phyloP scores from a whole-genome alignment of 1,284 basidiomycete genomes.

The Malassezia vespertilionis region DNA sequence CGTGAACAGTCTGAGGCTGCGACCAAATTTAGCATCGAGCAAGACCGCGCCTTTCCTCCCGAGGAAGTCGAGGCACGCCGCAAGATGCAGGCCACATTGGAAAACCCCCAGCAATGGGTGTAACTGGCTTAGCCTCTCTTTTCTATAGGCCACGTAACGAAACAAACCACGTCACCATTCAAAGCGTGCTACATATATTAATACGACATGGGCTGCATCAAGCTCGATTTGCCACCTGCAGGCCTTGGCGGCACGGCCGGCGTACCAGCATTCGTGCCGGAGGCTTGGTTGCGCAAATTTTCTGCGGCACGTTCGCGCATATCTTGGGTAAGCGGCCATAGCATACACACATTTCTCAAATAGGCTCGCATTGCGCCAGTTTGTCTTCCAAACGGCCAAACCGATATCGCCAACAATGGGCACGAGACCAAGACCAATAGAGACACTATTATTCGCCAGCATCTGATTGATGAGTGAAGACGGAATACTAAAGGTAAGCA shows the following conservation, averaged over 20 bases:
- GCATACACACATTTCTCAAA: slow-evolving; percentile 27
- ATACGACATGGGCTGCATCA: no score
- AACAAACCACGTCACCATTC: no score
- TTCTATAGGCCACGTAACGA: no score
- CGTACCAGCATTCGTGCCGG: no score
- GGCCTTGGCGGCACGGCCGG: no score
- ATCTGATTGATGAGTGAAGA: slow-evolving; percentile 49
- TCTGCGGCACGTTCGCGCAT: slow-evolving; percentile 5
- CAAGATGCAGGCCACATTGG: slow-evolving; percentile 25
- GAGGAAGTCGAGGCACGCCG: slow-evolving; percentile 22
- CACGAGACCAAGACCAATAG: slow-evolving; percentile 61
- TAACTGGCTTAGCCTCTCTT: no score
- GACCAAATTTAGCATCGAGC: slow-evolving; percentile 3
- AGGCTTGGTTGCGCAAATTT: no score
- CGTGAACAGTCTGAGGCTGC: slow-evolving; percentile 25
- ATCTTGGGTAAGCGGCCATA: not conserved
- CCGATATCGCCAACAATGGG: slow-evolving; percentile 69
- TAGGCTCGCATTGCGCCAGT: slow-evolving; percentile 65
- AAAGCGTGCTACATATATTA: no score
- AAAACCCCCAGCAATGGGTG: slow-evolving; percentile 33
- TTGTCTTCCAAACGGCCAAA: slow-evolving; percentile 69
- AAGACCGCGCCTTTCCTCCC: slow-evolving; percentile 3
- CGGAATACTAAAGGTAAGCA: slow-evolving; percentile 17
- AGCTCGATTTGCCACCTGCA: no score
- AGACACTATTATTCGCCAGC: slow-evolving; percentile 68